Base-by-base conservation (phyloP, 2,329 filamentous ascomycete genomes). In the Nectriaceae sp. region DNA sequence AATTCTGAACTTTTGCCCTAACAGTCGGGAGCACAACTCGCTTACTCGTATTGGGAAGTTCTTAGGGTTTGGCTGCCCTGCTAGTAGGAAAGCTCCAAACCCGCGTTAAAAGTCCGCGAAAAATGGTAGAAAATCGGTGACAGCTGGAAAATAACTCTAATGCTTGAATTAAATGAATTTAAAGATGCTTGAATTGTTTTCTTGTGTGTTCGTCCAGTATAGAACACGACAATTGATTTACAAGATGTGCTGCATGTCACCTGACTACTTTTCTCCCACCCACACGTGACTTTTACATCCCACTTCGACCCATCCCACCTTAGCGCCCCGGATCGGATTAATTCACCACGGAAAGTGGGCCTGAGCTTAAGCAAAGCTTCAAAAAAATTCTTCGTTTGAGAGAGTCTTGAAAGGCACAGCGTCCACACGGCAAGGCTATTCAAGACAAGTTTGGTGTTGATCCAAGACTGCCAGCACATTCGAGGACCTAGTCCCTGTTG, bases 1-100 rank as follows among this genome's bases (percentile, higher is more conserved):
- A 72, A 71, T 73, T 73, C 70, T 67, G 72, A 76, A 75, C 68
- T 73, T 71, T 70, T 71, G 65, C 65, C 65, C 67, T 65, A 71
- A 71, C 66, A 63, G 56, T 46, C 59, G 61, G 61, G 61, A 57
- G 61, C 55, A 62, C 64, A 64, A 69, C 66, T 75, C 72, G 72
- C 74, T 75, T 76, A 75, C 73, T 65, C 52, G 52, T 64, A 69
- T 62, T 56, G 62, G 63, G 49, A 61, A 60, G 44, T 56, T 41
- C 45, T 72, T 73, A 73, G 71, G 71, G 71, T 61, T 72, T 62
- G 54, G 36, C 65, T 71, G 67, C 71, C 71, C 71, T 73, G 59
- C 48, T 55, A 31, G 29, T 41, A 33, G 16, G 4, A 39, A 48
- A 18, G 16, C 8, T 20, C 40, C 40, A 49, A 52, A 39, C 26